Percentiles rank a stretch among this genome's conserved stretches.
phyloP scores from a whole-genome alignment of 2,329 filamentous ascomycete species.

The Sarocladiaceae sp. region DNA sequence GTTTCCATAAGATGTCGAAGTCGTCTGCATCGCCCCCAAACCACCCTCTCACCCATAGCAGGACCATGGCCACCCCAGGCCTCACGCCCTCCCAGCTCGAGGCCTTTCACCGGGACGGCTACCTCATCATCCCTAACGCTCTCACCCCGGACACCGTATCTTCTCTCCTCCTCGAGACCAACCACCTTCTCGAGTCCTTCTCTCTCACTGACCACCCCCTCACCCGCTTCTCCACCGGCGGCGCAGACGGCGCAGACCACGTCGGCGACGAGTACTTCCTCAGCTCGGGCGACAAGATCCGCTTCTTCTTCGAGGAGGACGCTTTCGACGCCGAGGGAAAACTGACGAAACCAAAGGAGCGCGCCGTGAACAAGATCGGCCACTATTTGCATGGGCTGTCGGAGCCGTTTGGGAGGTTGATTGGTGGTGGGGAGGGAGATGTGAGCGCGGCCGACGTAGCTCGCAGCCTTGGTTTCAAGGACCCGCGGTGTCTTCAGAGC shows the following conservation, averaged over 20 bases:
- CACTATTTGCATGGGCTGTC: conserved; percentile 69
- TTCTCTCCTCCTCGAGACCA: conserved; percentile 67
- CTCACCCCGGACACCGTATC: conserved; percentile 60
- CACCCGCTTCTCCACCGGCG: conserved; percentile 91
- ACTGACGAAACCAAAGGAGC: conserved; percentile 71
- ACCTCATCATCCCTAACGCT: conserved; percentile 77
- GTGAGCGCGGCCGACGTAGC: conserved; percentile 58
- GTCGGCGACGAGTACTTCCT: conserved; percentile 96
- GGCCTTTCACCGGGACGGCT: conserved; percentile 76
- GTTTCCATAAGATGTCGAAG: too few relatives aligned
- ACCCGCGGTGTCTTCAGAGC: conserved; percentile 77
- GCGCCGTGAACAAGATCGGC: conserved; percentile 81
- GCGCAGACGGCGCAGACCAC: conserved; percentile 67
- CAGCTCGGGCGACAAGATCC: conserved; percentile 79
- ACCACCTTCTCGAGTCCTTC: conserved; percentile 67
- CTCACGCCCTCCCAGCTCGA: conserved; percentile 67
- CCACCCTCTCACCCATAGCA: too few relatives aligned
- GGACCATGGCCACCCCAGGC: conserved; percentile 28
- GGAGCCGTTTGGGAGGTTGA: conserved; percentile 55
- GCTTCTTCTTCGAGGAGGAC: conserved; percentile 97
- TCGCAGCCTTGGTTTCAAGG: conserved; percentile 61
- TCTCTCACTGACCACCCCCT: conserved; percentile 79
- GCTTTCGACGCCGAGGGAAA: conserved; percentile 63
- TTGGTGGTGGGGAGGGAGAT: conserved; percentile 34
- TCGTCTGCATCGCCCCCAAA: too few relatives aligned